Conservation (phyloP, 2,329 filamentous ascomycete genomes). For the Dryadomyces quercivorus region DNA sequence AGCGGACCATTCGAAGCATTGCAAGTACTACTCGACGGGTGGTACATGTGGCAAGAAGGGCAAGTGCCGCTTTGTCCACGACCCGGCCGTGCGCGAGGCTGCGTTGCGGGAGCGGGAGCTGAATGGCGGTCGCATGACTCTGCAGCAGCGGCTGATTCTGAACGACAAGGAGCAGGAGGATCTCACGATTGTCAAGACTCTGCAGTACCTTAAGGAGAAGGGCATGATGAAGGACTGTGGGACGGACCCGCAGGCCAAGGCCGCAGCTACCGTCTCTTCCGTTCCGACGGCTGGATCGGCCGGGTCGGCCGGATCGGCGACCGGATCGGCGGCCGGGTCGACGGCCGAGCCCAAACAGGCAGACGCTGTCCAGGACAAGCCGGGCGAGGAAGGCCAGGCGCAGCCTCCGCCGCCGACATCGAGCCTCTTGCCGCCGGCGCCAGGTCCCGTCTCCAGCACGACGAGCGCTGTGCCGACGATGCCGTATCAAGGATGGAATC, state of each 20-base stretch:
- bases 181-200: conserved; percentile 51
- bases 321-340: background rate
- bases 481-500: conserved; percentile 27
- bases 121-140: conserved; percentile 53
- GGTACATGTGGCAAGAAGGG: conserved; percentile 60
- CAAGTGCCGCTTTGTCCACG: conserved; percentile 64
- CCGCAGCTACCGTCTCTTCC: background rate
- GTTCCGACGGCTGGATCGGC: too few relatives aligned
- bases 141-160: conserved; percentile 51
- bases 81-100: conserved; percentile 48
- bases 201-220: conserved; percentile 51
- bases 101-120: conserved; percentile 51
- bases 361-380: background rate
- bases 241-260: background rate
- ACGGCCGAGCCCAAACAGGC: background rate
- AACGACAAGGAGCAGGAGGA: conserved; percentile 61
- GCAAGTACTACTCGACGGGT: conserved; percentile 60
- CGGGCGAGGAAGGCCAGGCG: background rate
- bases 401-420: background rate
- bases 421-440: background rate
- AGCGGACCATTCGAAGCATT: conserved; percentile 52
- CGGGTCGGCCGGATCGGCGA: background rate
- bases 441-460: conserved; percentile 3
- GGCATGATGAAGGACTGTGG: conserved; percentile 32
- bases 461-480: conserved; percentile 11